Base-by-base conservation (phyloP, 2,329 filamentous ascomycete species). In the Ceratocystis diversiconidia region DNA sequence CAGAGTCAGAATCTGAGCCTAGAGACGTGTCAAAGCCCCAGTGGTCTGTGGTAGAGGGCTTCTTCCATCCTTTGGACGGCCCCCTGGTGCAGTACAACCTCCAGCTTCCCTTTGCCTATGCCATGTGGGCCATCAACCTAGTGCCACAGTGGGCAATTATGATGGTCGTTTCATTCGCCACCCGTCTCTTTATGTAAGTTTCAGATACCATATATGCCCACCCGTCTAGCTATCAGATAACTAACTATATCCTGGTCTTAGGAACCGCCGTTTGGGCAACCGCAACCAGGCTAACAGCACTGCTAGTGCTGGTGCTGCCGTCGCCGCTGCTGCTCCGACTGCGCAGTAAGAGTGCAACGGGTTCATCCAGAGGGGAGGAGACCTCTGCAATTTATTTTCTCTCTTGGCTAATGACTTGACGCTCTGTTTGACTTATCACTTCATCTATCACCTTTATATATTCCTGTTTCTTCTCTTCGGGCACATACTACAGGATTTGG, bases 91-190 rank as follows among this genome's bases (percentile, higher is more conserved):
- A 88, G 77, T 80, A 82, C 69, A 80, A 82, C 69, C 71, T 90
- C 36, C 78, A 81, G 41, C 75, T 87, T 63, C 86, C 87, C 48
- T 75, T 87, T 55, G 89, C 81, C 66, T 91, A 89, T 73, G 70
- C 81, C 63, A 78, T 90, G 70, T 90, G 84, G 82, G 79, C 79
- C 69, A 84, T 88, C 71, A 79, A 81, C 71, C 76, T 87, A 61
- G 75, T 90, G 67, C 82, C 88, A 66, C 85, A 86, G 78, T 92
- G 89, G 89, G 76, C 84, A 65, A 85, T 90, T 72, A 92, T 92
- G 89, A 80, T 92, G 70, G 73, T 83, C 61, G 80, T 92, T 70
- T 89, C 86, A 64, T 85, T 92, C 73, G 72, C 87, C 69, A 90
- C 85, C 79, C 82, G 88, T 73, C 82, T 79, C 66, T 82, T 92